Base-by-base conservation (phyloP, 1,139 yeast genomes). In the Scheffersomyces titani region DNA sequence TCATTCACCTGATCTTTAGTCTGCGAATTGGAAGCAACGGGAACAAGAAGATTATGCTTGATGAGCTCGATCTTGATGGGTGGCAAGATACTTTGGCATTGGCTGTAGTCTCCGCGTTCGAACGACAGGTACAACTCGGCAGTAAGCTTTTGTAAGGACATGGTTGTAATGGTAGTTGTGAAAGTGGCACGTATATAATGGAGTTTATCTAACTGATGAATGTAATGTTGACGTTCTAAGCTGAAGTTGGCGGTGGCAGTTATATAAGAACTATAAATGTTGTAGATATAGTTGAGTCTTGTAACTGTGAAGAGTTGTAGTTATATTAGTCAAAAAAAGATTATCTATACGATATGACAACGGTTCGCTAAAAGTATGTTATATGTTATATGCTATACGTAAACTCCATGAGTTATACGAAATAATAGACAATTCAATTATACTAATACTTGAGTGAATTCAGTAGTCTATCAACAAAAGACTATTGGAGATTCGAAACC, bases 51-150 rank as follows among this genome's bases (percentile, higher is more conserved):
- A 60, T 89, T 86, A 65, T 88, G 87, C 68, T 90, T 88, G 64
- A 96, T 88, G 64, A 92, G 80, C 69, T 89, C 92, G 53, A 92
- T 75, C 67, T 92, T 92, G 70, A 93, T 83, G 19, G 89, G 85
- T 1, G 91, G 87, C 54, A 93, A 78, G 44, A 91, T 68, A 61
- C 77, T 73, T 55, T 83, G 83, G 59, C 96, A 90, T 52, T 81
- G 77, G 1, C 69, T 78, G 71, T 87, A 91, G 56, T 91, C 82
- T 55, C 83, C 84, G 19, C 79, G 67, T 46, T 87, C 87, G 66
- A 86, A 93, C 44, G 87, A 80, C 54, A 77, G 74, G 58, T 90
- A 86, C 62, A 92, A 81, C 64, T 90, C 87, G 50, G 84, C 83
- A 1, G 96, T 89, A 53, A 88, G 75, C 60, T 74, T 76, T 60